Percentiles rank a stretch among this genome's conserved stretches.
Evolutionary conservation across 208 protist genomes (phyloP).

Genomic region (Porcisia hertigi): DNA sequence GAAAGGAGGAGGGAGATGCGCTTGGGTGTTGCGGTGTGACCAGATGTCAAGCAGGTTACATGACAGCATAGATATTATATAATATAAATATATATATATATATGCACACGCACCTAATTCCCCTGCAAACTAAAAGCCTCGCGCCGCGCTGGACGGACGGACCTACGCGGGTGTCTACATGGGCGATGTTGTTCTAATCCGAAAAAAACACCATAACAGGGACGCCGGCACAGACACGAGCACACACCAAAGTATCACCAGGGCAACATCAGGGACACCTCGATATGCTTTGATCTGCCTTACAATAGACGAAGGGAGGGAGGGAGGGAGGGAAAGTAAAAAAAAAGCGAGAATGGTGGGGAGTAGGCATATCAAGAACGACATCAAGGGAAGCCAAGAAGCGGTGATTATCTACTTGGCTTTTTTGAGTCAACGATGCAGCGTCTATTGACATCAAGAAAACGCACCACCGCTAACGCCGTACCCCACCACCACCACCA

Average conservation of each 20-base stretch:
- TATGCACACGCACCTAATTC: neutral
- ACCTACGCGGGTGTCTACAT: neutral
- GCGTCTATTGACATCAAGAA: neutral
- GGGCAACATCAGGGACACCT: neutral
- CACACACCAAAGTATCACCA: neutral
- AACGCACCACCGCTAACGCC: neutral
- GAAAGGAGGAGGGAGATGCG: neutral
- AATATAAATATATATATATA: too few relatives aligned
- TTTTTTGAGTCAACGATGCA: neutral
- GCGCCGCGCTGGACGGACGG: neutral
- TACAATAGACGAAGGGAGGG: neutral
- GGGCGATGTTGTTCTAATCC: neutral
- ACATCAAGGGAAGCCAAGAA: slow-evolving; percentile 7
- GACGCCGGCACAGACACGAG: neutral
- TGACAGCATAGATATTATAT: neutral
- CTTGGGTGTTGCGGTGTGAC: neutral
- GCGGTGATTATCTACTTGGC: neutral
- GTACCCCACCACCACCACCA: neutral
- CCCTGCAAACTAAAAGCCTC: neutral
- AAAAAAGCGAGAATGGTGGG: neutral
- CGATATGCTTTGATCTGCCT: neutral
- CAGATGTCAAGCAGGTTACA: neutral
- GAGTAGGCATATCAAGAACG: neutral
- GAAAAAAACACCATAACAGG: neutral
- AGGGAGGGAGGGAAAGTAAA: neutral